Percentiles rank a stretch among this genome's conserved stretches.
Conservation (phyloP, 208 protist genomes). For the Kentomonas sorsogonicus region DNA sequence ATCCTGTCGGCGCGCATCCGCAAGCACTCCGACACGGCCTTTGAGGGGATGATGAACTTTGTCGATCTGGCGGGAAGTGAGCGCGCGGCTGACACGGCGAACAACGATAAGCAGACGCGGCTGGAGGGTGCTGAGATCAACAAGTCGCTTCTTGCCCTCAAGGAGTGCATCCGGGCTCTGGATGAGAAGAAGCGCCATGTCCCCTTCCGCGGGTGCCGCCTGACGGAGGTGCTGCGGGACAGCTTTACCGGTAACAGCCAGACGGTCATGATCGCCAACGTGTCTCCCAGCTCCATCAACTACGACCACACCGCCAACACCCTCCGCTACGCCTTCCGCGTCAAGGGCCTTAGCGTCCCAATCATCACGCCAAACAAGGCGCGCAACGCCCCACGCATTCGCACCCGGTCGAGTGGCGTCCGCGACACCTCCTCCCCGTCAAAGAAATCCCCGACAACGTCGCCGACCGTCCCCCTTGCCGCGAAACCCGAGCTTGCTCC, state of each 20-base stretch:
- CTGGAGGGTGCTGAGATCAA: slow-evolving; percentile 99
- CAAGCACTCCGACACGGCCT: slow-evolving; percentile 44
- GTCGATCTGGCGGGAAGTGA: slow-evolving; percentile 98
- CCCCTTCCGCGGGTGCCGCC: slow-evolving; percentile 94
- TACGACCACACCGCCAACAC: slow-evolving; percentile 97
- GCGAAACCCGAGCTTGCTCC: too few species aligned
- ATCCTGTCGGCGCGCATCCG: slow-evolving; percentile 63
- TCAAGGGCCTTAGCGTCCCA: slow-evolving; percentile 74
- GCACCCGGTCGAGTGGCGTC: too few species aligned
- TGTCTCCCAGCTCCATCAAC: slow-evolving; percentile 80
- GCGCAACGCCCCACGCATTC: slow-evolving; percentile 68
- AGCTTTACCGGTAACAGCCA: slow-evolving; percentile 94
- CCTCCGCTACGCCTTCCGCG: slow-evolving; percentile 95
- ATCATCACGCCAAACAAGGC: slow-evolving; percentile 50
- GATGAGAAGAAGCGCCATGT: slow-evolving; percentile 91
- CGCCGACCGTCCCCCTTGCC: too few species aligned
- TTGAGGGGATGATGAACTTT: slow-evolving; percentile 82
- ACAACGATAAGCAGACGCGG: slow-evolving; percentile 86
- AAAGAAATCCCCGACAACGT: too few species aligned
- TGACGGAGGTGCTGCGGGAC: slow-evolving; percentile 95
- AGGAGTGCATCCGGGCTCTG: slow-evolving; percentile 98
- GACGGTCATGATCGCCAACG: slow-evolving; percentile 94
- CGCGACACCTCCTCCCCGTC: too few species aligned
- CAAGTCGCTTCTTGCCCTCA: slow-evolving; percentile 97
- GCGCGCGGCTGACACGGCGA: slow-evolving; percentile 89